phyloP scores from a whole-genome alignment of 305 asterid genomes.

The Withania somnifera region DNA sequence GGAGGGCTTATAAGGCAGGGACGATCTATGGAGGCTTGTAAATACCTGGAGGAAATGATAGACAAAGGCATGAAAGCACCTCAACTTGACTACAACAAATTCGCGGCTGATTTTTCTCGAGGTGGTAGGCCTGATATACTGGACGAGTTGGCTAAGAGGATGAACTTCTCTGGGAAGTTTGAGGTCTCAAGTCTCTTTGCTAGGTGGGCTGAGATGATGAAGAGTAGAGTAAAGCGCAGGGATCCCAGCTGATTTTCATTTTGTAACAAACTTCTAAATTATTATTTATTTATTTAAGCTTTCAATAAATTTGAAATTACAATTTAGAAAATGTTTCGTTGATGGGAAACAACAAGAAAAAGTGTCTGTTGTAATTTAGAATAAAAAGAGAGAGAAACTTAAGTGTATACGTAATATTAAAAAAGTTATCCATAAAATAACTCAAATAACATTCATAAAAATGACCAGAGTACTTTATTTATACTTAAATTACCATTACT shows the following conservation, averaged over 20 bases:
- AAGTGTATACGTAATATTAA: too few species aligned
- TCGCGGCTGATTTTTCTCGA: constrained; percentile 42
- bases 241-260: not conserved
- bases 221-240: constrained; percentile 21
- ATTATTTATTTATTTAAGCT: too few species aligned
- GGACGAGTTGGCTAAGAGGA: constrained; percentile 48
- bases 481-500: too few species aligned
- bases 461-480: too few species aligned
- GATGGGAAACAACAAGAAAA: too few species aligned
- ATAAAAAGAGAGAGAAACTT: too few species aligned
- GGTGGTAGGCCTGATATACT: constrained; percentile 35
- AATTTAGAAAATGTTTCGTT: too few species aligned
- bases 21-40: constrained; percentile 49
- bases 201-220: constrained; percentile 50
- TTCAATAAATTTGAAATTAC: too few species aligned
- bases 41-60: constrained; percentile 67
- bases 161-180: constrained; percentile 45
- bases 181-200: constrained; percentile 43
- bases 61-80: constrained; percentile 83
- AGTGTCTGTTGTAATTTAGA: too few species aligned
- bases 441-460: too few species aligned
- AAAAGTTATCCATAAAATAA: too few species aligned
- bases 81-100: constrained; percentile 49
- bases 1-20: constrained; percentile 75
- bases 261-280: too few species aligned